Conservation (phyloP, 177 flowering plant species). For the Vitis hybrid region DNA sequence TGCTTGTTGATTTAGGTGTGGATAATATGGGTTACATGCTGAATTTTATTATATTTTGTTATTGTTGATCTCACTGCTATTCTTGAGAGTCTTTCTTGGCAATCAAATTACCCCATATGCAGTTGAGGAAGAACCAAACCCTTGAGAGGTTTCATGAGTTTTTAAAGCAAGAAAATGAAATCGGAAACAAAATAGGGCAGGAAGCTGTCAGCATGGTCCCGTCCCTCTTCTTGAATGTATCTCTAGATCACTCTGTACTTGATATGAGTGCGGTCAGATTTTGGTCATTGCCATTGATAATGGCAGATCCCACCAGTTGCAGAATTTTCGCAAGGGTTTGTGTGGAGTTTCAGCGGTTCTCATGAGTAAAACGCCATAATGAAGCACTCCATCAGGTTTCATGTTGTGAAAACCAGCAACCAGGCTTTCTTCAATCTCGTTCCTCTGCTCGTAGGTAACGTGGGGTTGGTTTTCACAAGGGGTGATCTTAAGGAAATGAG, state of each 20-base stretch:
- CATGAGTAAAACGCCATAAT: conserved; percentile 45
- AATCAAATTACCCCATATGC: conserved; percentile 85
- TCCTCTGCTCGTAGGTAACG: conserved; percentile 48
- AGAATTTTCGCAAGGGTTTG: conserved; percentile 41
- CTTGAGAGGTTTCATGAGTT: conserved; percentile 96
- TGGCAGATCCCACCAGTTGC: conserved; percentile 28
- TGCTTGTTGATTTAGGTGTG: too few relatives aligned
- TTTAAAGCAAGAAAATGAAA: conserved; percentile 92
- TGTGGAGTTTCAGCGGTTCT: conserved; percentile 54
- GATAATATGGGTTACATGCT: too few relatives aligned
- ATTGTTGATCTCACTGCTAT: too few relatives aligned
- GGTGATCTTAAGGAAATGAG: conserved; percentile 45
- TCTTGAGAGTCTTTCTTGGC: conserved; percentile 95
- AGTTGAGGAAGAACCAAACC: conserved; percentile 83
- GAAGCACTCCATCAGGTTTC: too few relatives aligned
- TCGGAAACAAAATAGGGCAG: conserved; percentile 95
- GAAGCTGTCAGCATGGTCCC: conserved; percentile 99
- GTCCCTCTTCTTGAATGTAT: conserved; percentile 87
- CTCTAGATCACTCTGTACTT: too few relatives aligned
- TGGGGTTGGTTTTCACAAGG: conserved; percentile 42
- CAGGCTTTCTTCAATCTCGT: conserved; percentile 37
- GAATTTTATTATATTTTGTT: too few relatives aligned
- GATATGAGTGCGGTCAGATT: conserved; percentile 22
- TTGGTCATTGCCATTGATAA: conserved; percentile 46
- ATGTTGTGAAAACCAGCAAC: conserved; percentile 48